Conservation (phyloP, 495 filamentous ascomycete genomes). For the Chlorociboria aeruginascens region DNA sequence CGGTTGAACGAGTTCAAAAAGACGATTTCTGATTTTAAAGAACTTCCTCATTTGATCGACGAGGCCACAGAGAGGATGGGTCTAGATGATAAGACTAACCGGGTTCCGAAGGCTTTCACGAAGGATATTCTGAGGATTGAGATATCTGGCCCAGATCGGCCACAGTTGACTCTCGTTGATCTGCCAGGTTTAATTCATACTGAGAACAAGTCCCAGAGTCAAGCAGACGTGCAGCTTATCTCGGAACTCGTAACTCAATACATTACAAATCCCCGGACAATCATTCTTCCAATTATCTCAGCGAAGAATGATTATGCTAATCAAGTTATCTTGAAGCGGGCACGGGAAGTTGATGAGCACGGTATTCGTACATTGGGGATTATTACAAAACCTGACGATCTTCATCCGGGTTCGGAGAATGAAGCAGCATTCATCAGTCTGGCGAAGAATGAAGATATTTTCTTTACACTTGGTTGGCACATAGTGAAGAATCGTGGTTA, state of each 20-base stretch:
- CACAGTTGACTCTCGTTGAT: constrained; percentile 52
- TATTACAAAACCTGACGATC: constrained; percentile 72
- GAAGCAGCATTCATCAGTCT: constrained; percentile 18
- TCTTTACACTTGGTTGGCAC: constrained; percentile 55
- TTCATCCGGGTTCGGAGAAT: constrained; percentile 4
- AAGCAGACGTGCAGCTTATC: constrained; percentile 35
- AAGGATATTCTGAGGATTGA: constrained; percentile 51
- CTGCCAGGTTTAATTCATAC: constrained; percentile 47
- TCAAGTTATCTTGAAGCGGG: constrained; percentile 57
- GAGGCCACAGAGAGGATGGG: constrained; percentile 39
- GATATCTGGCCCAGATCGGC: constrained; percentile 42
- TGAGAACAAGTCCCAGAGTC: constrained; percentile 26
- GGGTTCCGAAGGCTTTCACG: constrained; percentile 30
- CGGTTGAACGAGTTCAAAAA: not conserved
- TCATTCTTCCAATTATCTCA: constrained; percentile 47
- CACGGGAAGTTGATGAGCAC: constrained; percentile 59
- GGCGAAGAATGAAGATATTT: constrained; percentile 41
- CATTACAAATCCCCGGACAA: constrained; percentile 40
- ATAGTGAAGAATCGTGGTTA: constrained; percentile 45
- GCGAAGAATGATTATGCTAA: constrained; percentile 37
- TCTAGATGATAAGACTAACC: constrained; percentile 16
- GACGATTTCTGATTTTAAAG: constrained; percentile 17
- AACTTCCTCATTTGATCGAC: constrained; percentile 31
- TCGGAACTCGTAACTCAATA: constrained; percentile 37
- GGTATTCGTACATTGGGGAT: constrained; percentile 70